A percentile compares a stretch with the other conserved stretches of the same genome.
phyloP scores from a whole-genome alignment of 2,329 filamentous ascomycete genomes.

The Blastomyces silverae region DNA sequence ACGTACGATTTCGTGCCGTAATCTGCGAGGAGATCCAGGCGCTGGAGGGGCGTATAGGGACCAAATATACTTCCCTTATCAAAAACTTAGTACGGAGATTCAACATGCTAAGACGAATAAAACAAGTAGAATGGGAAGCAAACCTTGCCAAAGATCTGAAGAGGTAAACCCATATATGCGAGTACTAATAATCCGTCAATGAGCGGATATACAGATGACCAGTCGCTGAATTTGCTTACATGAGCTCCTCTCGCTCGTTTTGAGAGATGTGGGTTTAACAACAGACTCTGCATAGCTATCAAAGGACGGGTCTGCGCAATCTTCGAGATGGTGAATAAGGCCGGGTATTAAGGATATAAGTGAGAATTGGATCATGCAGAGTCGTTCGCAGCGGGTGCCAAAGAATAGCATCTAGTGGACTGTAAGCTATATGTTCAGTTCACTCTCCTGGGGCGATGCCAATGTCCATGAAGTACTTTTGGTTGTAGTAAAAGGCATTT shows the following conservation, averaged over 20 bases:
- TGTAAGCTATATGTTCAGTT: conserved; percentile 10
- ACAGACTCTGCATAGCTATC: conserved; percentile 72
- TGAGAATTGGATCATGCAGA: conserved; percentile 99
- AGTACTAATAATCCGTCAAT: conserved; percentile 51
- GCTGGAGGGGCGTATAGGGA: conserved; percentile 92
- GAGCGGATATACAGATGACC: conserved; percentile 1
- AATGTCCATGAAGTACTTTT: conserved; percentile 55
- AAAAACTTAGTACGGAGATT: conserved; percentile 46
- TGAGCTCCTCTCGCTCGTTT: conserved; percentile 85
- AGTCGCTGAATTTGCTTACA: conserved; percentile 37
- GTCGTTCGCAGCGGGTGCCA: conserved; percentile 84
- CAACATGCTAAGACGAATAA: conserved; percentile 31
- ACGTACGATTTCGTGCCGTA: conserved; percentile 95
- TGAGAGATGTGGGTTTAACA: conserved; percentile 71
- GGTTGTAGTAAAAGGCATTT: conserved; percentile 92
- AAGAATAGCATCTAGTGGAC: conserved; percentile 85
- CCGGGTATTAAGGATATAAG: conserved; percentile 92
- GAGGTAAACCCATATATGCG: conserved; percentile 85
- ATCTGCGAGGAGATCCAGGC: conserved; percentile 88
- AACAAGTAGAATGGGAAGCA: not conserved
- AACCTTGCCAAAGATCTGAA: conserved; percentile 92
- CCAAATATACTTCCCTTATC: conserved; percentile 84
- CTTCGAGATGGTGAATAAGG: conserved; percentile 81
- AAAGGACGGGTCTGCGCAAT: conserved; percentile 90
- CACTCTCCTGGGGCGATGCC: not conserved